Conservation (phyloP, 2,329 filamentous ascomycete species). For the Penicillium sp. region DNA sequence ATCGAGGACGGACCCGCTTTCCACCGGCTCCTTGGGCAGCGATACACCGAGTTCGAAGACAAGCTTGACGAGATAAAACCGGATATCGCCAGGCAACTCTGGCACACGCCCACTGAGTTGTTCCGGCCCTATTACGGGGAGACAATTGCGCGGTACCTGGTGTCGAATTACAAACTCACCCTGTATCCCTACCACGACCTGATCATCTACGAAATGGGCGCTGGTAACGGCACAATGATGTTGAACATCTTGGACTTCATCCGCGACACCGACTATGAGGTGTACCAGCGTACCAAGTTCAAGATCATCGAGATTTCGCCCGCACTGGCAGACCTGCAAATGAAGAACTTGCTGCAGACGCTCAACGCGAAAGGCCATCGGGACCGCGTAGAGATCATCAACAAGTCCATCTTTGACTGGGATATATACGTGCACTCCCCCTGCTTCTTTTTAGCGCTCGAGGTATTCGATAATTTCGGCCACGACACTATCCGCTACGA, state of each 20-base stretch:
- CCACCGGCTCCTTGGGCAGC: constrained; percentile 68
- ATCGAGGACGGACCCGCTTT: constrained; percentile 86
- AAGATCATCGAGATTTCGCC: constrained; percentile 94
- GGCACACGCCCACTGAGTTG: constrained; percentile 97
- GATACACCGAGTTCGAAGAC: constrained; percentile 90
- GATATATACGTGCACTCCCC: constrained; percentile 79
- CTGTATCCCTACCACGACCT: constrained; percentile 95
- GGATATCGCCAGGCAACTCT: constrained; percentile 80
- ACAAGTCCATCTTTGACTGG: constrained; percentile 95
- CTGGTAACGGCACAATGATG: constrained; percentile 96
- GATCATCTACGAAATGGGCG: constrained; percentile 98
- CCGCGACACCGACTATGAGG: constrained; percentile 79
- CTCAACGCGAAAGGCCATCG: constrained; percentile 71
- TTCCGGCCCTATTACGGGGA: constrained; percentile 97
- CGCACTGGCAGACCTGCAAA: constrained; percentile 74
- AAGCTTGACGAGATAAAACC: constrained; percentile 69
- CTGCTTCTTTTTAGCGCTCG: constrained; percentile 96
- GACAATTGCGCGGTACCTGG: constrained; percentile 90
- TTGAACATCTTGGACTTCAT: constrained; percentile 97
- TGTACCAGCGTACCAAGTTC: constrained; percentile 90
- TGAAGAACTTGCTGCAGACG: constrained; percentile 63
- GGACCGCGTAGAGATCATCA: constrained; percentile 89
- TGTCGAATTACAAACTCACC: constrained; percentile 92
- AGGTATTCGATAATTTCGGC: constrained; percentile 98
- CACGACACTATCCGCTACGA: constrained; percentile 95